These are phyloP conservation scores for Trypanosoma theileri DNA, from an alignment of 208 protist genomes.

Conservation along the genomic window DNA sequence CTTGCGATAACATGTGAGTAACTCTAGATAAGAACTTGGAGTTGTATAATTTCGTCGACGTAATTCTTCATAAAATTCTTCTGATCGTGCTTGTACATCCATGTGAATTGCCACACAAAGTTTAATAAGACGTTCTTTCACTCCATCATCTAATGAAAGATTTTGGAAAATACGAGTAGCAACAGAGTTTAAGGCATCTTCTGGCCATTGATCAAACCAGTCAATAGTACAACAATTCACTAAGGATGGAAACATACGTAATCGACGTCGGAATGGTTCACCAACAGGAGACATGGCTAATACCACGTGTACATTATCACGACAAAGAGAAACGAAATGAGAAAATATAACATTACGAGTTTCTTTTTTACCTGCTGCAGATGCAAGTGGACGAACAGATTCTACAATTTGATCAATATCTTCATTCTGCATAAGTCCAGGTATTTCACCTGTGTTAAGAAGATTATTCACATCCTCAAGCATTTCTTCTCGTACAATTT, in stretches of 20 bases:
- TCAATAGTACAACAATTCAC: constrained; percentile 98
- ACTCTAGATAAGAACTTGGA: constrained; percentile 95
- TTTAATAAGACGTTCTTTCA: constrained; percentile 70
- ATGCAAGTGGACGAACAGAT: constrained; percentile 76
- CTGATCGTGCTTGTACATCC: constrained; percentile 76
- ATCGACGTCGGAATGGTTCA: constrained; percentile 92
- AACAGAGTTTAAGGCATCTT: constrained; percentile 92
- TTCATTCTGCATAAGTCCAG: constrained; percentile 95
- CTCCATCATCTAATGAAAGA: constrained; percentile 52
- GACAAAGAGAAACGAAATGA: constrained; percentile 94
- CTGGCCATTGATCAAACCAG: constrained; percentile 97
- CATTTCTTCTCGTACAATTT: constrained; percentile 95
- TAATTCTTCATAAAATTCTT: constrained; percentile 94
- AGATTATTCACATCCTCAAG: constrained; percentile 98
- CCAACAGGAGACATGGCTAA: constrained; percentile 96
- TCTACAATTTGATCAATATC: constrained; percentile 95
- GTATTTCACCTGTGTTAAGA: constrained; percentile 97
- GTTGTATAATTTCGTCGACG: constrained; percentile 96
- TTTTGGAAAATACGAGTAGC: constrained; percentile 72
- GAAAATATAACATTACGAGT: constrained; percentile 91
- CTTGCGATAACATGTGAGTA: constrained; percentile 89
- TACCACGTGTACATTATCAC: constrained; percentile 96
- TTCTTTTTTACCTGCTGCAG: constrained; percentile 91
- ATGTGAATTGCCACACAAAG: constrained; percentile 93
- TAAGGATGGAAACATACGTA: constrained; percentile 97